phyloP scores from a whole-genome alignment of 2,329 filamentous ascomycete genomes.

The Metarhizium rileyi region DNA sequence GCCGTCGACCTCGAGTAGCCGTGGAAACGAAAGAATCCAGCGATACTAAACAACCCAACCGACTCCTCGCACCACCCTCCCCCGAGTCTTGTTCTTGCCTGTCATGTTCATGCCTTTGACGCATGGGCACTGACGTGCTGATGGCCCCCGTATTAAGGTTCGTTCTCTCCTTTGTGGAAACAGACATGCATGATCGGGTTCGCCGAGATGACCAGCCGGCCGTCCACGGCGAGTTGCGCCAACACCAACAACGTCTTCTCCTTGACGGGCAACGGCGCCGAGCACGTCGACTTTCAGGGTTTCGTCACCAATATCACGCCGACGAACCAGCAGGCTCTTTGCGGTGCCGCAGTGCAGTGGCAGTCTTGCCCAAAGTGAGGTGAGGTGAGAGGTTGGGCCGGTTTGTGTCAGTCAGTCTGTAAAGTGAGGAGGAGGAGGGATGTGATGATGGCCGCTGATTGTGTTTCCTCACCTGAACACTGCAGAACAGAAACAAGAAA shows the following conservation, averaged over 20 bases:
- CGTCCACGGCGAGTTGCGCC: conserved; percentile 13
- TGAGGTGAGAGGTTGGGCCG: not conserved
- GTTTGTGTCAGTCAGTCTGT: not conserved
- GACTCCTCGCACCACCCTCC: too few relatives aligned
- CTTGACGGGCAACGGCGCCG: conserved; percentile 14
- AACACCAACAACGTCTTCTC: conserved; percentile 17
- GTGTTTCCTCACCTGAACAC: too few relatives aligned
- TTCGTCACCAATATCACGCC: conserved; percentile 14
- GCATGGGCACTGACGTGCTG: too few relatives aligned
- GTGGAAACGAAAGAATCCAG: too few relatives aligned
- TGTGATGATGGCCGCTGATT: too few relatives aligned
- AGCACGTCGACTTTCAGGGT: conserved; percentile 13
- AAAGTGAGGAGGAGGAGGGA: conserved; percentile 8
- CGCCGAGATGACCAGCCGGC: conserved; percentile 15
- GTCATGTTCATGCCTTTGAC: too few relatives aligned
- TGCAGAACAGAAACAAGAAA: too few relatives aligned
- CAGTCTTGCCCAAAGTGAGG: conserved; percentile 1
- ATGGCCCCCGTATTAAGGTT: too few relatives aligned
- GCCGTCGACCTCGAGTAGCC: too few relatives aligned
- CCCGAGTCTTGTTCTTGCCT: too few relatives aligned
- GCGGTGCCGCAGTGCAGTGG: conserved; percentile 15
- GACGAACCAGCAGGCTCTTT: conserved; percentile 13
- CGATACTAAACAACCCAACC: too few relatives aligned
- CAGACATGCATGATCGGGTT: conserved; percentile 19
- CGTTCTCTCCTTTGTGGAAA: conserved; percentile 16